A percentile compares a stretch with the other conserved stretches of the same genome.
phyloP scores from a whole-genome alignment of 179 eudicot genomes.

The Amaranthus tricolor region DNA sequence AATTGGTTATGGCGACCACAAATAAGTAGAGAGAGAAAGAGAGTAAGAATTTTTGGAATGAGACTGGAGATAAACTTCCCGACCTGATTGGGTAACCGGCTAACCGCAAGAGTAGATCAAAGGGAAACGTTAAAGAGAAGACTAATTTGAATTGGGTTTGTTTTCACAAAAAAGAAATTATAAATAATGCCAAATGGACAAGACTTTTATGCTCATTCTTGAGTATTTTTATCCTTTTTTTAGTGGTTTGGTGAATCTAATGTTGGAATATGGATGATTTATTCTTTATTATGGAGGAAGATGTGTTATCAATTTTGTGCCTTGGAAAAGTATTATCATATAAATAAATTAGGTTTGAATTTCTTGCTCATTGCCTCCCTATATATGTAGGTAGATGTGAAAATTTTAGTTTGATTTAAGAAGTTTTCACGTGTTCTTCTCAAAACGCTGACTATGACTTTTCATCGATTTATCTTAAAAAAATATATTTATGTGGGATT shows the following conservation, averaged over 20 bases:
- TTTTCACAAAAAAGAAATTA: not conserved
- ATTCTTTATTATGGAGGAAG: not conserved
- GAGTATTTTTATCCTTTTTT: not conserved
- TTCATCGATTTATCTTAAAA: too few relatives aligned
- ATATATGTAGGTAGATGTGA: too few relatives aligned
- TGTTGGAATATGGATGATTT: not conserved
- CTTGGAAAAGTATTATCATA: not conserved
- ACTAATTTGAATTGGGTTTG: not conserved
- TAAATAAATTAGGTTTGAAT: not conserved
- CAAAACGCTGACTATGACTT: too few relatives aligned
- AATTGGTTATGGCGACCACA: not conserved
- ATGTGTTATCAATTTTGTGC: not conserved
- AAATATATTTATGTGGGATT: too few relatives aligned
- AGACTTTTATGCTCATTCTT: not conserved
- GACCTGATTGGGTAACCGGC: constrained; percentile 8
- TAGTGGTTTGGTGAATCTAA: constrained; percentile 1
- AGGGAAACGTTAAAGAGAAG: constrained; percentile 4
- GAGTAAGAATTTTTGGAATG: not conserved
- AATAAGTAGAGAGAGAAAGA: not conserved
- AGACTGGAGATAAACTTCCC: not conserved
- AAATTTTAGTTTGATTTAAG: too few relatives aligned
- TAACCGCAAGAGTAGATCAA: too few relatives aligned
- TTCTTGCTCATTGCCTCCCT: not conserved
- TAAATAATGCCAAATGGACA: not conserved
- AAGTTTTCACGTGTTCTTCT: too few relatives aligned